Conservation (phyloP, 768 basidiomycete species). For the Chlorophyllum brunneum region DNA sequence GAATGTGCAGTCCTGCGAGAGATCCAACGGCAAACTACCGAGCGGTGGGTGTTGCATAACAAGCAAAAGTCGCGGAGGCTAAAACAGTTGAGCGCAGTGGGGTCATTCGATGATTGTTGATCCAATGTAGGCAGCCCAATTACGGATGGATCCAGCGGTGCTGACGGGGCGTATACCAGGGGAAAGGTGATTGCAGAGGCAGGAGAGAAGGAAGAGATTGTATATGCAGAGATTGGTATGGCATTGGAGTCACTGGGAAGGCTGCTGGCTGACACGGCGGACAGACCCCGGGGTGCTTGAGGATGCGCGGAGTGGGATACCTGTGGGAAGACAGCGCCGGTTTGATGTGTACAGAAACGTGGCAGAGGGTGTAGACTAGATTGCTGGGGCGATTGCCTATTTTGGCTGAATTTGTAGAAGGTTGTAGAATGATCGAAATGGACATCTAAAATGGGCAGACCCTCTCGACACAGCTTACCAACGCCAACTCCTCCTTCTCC, state of each 20-base stretch:
- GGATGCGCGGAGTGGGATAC: slow-evolving; percentile 76
- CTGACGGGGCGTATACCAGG: slow-evolving; percentile 36
- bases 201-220: slow-evolving; percentile 70
- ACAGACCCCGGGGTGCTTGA: slow-evolving; percentile 51
- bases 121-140: slow-evolving; percentile 59
- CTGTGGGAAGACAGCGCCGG: slow-evolving; percentile 86
- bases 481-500: slow-evolving; percentile 16
- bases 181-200: slow-evolving; percentile 74
- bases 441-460: slow-evolving; percentile 27
- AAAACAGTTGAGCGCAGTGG: slow-evolving; percentile 49
- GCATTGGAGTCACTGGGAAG: slow-evolving; percentile 1
- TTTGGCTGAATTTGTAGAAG: slow-evolving; percentile 35
- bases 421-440: slow-evolving; percentile 40
- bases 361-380: not conserved
- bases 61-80: not conserved
- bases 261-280: not conserved
- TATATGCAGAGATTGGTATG: slow-evolving; percentile 82
- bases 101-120: slow-evolving; percentile 91
- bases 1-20: slow-evolving; percentile 95
- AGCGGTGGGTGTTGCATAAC: slow-evolving; percentile 51
- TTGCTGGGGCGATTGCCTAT: slow-evolving; percentile 25
- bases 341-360: slow-evolving; percentile 92
- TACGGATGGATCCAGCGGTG: not conserved
- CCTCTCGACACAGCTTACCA: slow-evolving; percentile 17
- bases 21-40: slow-evolving; percentile 82